Base-by-base conservation (phyloP, 495 filamentous ascomycete genomes). In the Aspergillus sclerotiicarbonarius region DNA sequence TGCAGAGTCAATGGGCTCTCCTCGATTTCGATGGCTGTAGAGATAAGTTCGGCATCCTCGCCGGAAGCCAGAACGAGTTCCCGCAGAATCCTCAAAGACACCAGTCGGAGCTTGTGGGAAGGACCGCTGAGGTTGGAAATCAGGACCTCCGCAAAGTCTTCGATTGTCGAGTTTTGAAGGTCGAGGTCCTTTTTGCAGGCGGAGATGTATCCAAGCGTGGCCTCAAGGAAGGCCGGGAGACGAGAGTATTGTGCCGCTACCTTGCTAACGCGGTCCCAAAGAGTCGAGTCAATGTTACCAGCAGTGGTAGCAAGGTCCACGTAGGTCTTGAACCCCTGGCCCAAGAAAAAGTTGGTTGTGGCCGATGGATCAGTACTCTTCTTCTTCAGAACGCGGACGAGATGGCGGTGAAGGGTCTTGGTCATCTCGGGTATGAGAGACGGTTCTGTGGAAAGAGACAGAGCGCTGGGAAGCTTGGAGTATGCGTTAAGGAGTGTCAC, bases 1-100 rank as follows among this genome's bases (percentile, higher is more conserved):
- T 94, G 83, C 4, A 97, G 67, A 53, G 84, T 84, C 19, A 96
- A 68, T 5, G 88, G 84, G n/a, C 84, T 88, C 49, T 90, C 79
- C 68, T 98, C 93, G 20, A 91, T 82, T 56, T 89, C 81, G 8
- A 90, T 71, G 12, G 85, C 83, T 10, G 79, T 62, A 5, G 71
- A 67, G 25, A 87, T 66, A 6, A 78, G 67, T 2, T 73, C 72
- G 15, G 73, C 62, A 30, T 77, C 68, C 33, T 80, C 68, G 15
- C 71, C 67, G 19, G 67, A 58, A 12, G 67, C 62, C 48, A 72
- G 66, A 46, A 66, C 55, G 32, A 77, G 58, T 49, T 73, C 68
- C 19, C 62, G 64, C 18, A 97, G 70, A 25, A 95, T 81, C 31
- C 80, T 82, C 41, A 98, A 73, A 19, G 90, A 90, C 0, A 84